Percentiles rank a stretch among this genome's conserved stretches.
Conservation (phyloP, 1,284 basidiomycete genomes). For the Pseudozyma pruni region DNA sequence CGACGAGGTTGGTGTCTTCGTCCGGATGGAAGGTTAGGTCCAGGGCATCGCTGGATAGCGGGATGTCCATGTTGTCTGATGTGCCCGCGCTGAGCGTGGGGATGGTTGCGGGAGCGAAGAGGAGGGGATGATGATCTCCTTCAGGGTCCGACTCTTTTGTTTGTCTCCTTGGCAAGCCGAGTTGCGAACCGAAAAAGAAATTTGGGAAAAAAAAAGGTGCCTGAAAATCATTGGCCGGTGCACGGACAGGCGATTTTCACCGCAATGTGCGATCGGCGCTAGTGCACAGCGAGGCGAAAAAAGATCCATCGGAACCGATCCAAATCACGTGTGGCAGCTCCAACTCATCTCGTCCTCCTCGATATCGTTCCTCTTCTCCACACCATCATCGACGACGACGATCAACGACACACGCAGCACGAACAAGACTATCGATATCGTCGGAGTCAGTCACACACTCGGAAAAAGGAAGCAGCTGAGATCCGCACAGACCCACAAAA, state of each 20-base stretch:
- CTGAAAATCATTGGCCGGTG: too few species aligned
- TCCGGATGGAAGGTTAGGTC: slow-evolving; percentile 87
- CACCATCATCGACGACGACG: slow-evolving; percentile 5
- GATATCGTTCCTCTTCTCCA: background rate
- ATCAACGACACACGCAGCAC: too few species aligned
- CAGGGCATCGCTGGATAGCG: slow-evolving; percentile 78
- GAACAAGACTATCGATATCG: too few species aligned
- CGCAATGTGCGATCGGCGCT: background rate
- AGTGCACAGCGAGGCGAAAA: background rate
- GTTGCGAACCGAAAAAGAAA: background rate
- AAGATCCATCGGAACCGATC: slow-evolving; percentile 23
- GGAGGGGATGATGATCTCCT: background rate
- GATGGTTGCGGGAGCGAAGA: background rate
- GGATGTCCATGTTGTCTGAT: slow-evolving; percentile 58
- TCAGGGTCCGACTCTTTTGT: slow-evolving; percentile 10
- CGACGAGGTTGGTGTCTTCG: slow-evolving; percentile 73
- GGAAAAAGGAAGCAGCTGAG: too few species aligned
- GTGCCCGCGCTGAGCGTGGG: background rate
- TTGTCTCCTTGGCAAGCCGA: too few species aligned
- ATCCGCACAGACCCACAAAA: background rate
- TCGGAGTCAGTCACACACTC: background rate
- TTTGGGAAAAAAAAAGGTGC: background rate
- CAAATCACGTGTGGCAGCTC: slow-evolving; percentile 10
- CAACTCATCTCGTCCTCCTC: too few species aligned
- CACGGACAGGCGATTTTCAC: slow-evolving; percentile 3